These are phyloP conservation scores for Populus tremula DNA, from an alignment of 345 rosid genomes.

Conservation along the genomic window DNA sequence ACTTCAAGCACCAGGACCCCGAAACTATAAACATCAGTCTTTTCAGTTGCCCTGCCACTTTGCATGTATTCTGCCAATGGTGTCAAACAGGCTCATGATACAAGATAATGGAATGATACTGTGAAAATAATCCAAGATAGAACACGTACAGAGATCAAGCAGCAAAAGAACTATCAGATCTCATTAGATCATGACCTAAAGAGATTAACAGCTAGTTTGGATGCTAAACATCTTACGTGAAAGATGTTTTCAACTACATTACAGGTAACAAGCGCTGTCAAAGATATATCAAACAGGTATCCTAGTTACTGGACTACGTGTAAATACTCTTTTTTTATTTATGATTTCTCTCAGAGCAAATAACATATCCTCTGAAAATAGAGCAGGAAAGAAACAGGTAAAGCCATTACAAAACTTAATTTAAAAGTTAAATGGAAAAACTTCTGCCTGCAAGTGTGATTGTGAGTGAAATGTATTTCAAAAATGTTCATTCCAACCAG, in stretches of 20 bases:
- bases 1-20: constrained; percentile 94
- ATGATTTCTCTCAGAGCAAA: background rate
- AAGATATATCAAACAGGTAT: background rate
- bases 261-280: background rate
- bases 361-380: background rate
- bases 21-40: constrained; percentile 94
- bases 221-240: background rate
- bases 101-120: background rate
- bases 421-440: background rate
- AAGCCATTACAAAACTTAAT: background rate
- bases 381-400: background rate
- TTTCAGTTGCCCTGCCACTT: constrained; percentile 98
- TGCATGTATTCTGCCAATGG: constrained; percentile 79
- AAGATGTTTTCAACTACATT: background rate
- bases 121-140: background rate
- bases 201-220: background rate
- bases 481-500: background rate
- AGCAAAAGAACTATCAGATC: constrained; percentile 3
- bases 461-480: background rate
- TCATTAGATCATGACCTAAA: background rate
- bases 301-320: background rate
- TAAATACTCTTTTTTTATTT: background rate
- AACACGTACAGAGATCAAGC: background rate
- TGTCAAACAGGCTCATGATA: constrained; percentile 10
- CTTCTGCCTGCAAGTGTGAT: background rate